Percentiles rank a stretch among this genome's conserved stretches.
Conservation (phyloP, 805 yeast species). For the Candida hungchunana region DNA sequence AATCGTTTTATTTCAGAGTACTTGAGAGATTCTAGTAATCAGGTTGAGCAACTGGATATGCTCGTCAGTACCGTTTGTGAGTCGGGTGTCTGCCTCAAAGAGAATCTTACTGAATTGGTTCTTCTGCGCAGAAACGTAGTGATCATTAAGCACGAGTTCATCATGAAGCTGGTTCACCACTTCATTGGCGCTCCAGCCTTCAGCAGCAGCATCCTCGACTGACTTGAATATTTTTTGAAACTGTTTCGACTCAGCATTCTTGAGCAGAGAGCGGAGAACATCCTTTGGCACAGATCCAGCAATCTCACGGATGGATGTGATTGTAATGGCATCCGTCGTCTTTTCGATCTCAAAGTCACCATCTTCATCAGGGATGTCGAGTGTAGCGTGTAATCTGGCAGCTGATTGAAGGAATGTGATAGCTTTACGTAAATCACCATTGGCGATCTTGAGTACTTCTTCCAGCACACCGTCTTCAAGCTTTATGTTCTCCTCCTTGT, state of each 20-base stretch:
- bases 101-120: constrained; percentile 58
- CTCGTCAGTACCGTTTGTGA: constrained; percentile 87
- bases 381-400: constrained; percentile 44
- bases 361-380: constrained; percentile 29
- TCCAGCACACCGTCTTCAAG: constrained; percentile 49
- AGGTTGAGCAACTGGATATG: constrained; percentile 75
- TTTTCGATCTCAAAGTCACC: constrained; percentile 33
- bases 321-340: constrained; percentile 32
- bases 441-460: constrained; percentile 65
- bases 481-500: constrained; percentile 40
- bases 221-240: constrained; percentile 32
- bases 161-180: constrained; percentile 71
- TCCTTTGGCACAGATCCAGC: constrained; percentile 68
- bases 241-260: constrained; percentile 31
- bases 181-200: constrained; percentile 80
- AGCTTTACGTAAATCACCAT: constrained; percentile 91
- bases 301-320: constrained; percentile 54
- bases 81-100: constrained; percentile 69
- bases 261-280: constrained; percentile 39
- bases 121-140: constrained; percentile 49
- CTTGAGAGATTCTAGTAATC: constrained; percentile 45
- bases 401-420: constrained; percentile 88
- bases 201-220: constrained; percentile 50
- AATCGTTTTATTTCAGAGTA: too few relatives aligned
- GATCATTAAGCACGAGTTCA: constrained; percentile 51